phyloP scores from a whole-genome alignment of 176 grass and related monocot species.

The Puya raimondii region DNA sequence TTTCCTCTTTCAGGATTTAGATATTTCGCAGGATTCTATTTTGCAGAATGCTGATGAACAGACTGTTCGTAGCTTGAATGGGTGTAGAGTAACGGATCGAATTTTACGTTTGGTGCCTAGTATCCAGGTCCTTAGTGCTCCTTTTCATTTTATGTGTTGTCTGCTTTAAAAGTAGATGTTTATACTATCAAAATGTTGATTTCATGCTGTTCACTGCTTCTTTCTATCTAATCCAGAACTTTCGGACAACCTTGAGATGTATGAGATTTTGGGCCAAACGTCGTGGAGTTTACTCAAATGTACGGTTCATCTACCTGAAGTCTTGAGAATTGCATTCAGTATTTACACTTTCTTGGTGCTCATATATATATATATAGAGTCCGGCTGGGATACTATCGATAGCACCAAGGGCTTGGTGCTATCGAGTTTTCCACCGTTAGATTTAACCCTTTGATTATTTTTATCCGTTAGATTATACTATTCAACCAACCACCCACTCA shows the following conservation, averaged over 20 bases:
- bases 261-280: slow-evolving; percentile 86
- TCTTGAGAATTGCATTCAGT: background rate
- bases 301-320: slow-evolving; percentile 21
- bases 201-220: background rate
- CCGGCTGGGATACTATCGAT: too few relatives aligned
- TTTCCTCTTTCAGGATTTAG: slow-evolving; percentile 51
- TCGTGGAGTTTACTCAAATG: slow-evolving; percentile 89
- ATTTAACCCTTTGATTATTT: too few relatives aligned
- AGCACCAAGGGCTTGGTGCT: too few relatives aligned
- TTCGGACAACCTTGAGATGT: slow-evolving; percentile 81
- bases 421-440: too few relatives aligned
- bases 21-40: slow-evolving; percentile 87
- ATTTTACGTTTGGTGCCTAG: slow-evolving; percentile 82
- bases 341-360: background rate
- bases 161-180: background rate
- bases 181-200: slow-evolving; percentile 2
- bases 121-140: slow-evolving; percentile 31
- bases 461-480: too few relatives aligned
- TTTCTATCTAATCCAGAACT: slow-evolving; percentile 51
- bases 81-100: slow-evolving; percentile 86
- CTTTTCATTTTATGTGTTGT: background rate
- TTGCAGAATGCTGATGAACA: slow-evolving; percentile 84
- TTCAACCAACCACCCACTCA: too few relatives aligned
- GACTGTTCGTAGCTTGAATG: slow-evolving; percentile 84
- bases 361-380: too few relatives aligned